Percentiles rank a stretch among this genome's conserved stretches.
These are phyloP conservation scores for Tricholomella constricta DNA, from an alignment of 768 basidiomycete species.

Conservation along the genomic window DNA sequence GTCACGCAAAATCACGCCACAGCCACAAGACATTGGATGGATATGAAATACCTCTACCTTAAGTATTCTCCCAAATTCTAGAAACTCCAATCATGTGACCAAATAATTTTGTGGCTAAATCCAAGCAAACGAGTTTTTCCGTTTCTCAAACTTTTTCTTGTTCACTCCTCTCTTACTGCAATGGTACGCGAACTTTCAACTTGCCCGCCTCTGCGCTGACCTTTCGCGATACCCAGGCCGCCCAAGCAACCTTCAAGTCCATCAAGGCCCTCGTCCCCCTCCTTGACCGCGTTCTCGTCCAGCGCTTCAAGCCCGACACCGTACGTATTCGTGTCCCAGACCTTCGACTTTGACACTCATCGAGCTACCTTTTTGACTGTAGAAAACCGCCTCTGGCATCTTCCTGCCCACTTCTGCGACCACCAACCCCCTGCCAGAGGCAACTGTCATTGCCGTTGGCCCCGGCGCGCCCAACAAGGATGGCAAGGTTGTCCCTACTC, in stretches of 20 bases:
- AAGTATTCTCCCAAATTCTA: conserved; percentile 17
- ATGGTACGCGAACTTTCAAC: conserved; percentile 12
- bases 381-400: conserved; percentile 99
- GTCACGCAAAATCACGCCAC: too few relatives aligned
- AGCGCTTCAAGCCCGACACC: conserved; percentile 95
- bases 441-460: conserved; percentile 93
- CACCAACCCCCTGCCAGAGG: conserved; percentile 87
- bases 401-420: conserved; percentile 94
- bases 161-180: neutral
- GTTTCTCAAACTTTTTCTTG: conserved; percentile 12
- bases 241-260: conserved; percentile 92
- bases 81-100: conserved; percentile 16
- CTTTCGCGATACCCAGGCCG: conserved; percentile 47
- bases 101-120: conserved; percentile 14
- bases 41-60: too few relatives aligned
- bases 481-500: conserved; percentile 70
- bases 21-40: too few relatives aligned
- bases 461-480: conserved; percentile 93
- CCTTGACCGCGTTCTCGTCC: conserved; percentile 95
- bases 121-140: neutral
- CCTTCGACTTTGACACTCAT: neutral
- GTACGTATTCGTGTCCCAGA: conserved; percentile 47
- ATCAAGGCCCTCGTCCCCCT: conserved; percentile 91
- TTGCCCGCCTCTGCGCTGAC: neutral
- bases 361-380: neutral